Evolutionary conservation across 352 stramenopile species (phyloP).

Genomic region (Pythium phragmitis): DNA sequence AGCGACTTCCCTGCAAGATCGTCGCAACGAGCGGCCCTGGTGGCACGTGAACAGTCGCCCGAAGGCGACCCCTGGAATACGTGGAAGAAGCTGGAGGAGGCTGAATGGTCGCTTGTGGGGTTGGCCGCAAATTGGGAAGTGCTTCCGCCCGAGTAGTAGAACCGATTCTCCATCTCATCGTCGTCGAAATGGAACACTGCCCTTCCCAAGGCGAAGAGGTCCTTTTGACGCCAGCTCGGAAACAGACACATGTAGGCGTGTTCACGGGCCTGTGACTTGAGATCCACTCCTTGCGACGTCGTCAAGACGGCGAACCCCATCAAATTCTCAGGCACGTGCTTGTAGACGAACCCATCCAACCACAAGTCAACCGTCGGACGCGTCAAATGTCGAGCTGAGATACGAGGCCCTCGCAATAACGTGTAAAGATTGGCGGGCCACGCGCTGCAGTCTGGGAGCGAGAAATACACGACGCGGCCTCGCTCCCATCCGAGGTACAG

Average conservation of each 20-base stretch:
- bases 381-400: constrained; percentile 3
- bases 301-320: constrained; percentile 12
- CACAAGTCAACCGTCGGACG: constrained; percentile 14
- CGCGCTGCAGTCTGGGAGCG: neutral
- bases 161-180: constrained; percentile 8
- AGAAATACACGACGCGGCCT: constrained; percentile 16
- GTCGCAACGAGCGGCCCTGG: too few relatives aligned
- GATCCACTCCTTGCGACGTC: constrained; percentile 20
- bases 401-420: neutral
- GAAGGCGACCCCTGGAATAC: too few relatives aligned
- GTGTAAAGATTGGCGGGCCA: neutral
- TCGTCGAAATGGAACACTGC: neutral
- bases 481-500: constrained; percentile 23
- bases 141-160: constrained; percentile 22
- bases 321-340: constrained; percentile 14
- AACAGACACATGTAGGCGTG: constrained; percentile 19
- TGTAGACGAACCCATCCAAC: constrained; percentile 31
- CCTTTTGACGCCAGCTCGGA: constrained; percentile 16
- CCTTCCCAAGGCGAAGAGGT: constrained; percentile 11
- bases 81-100: too few relatives aligned
- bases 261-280: constrained; percentile 8
- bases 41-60: too few relatives aligned
- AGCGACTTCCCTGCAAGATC: too few relatives aligned
- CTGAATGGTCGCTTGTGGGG: too few relatives aligned
- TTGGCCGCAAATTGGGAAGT: too few relatives aligned